Base-by-base conservation (phyloP, 345 rosid genomes). In the Eucalyptus regnans region DNA sequence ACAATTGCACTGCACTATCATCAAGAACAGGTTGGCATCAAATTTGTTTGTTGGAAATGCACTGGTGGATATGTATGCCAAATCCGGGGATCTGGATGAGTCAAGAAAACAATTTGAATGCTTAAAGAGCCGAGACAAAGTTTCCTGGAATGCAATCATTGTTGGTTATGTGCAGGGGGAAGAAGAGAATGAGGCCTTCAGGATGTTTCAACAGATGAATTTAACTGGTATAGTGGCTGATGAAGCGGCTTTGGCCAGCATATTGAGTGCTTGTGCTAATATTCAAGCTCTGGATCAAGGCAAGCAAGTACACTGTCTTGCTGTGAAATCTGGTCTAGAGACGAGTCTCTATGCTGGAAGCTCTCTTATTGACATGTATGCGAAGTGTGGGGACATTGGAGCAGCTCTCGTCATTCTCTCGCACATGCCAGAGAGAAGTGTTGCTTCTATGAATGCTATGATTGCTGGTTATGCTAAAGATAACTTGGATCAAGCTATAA, bases 141-240 rank as follows among this genome's bases (percentile, higher is more conserved):
- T 96, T 89, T 94, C 99, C 8, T 97, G 99, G 99, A 97, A 97
- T 94, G 96, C 99, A 89, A 95, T 97, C 86, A 95, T 97, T 90
- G 97, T 94, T 87, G 96, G 99, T 87, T 96, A 95, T 92, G 97
- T 93, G 92, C 97, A 96, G 90, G 95, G 95, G 89, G 96, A 92
- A 91, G 92, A 96, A 51, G 96, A 94, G 85, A 48, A 86, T 89
- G 95, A 95, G 93, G 99, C 96, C 90, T 96, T 96, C 89, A 89
- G 88, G 86, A 91, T 96, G 94, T 97, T 96, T 89, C 91, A 31
- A 89, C 92, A 91, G 88, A 96, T 95, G 99, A 93, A 90, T 91
- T 91, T 54, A 44, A 64, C 88, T 76, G 92, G 93, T 68, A 88
- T 93, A 91, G 86, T 91, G 58, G 96, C 99, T 50, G 97, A 94